These are phyloP conservation scores for Nothophytophthora sp. DNA, from an alignment of 352 stramenopile species.

Conservation along the genomic window DNA sequence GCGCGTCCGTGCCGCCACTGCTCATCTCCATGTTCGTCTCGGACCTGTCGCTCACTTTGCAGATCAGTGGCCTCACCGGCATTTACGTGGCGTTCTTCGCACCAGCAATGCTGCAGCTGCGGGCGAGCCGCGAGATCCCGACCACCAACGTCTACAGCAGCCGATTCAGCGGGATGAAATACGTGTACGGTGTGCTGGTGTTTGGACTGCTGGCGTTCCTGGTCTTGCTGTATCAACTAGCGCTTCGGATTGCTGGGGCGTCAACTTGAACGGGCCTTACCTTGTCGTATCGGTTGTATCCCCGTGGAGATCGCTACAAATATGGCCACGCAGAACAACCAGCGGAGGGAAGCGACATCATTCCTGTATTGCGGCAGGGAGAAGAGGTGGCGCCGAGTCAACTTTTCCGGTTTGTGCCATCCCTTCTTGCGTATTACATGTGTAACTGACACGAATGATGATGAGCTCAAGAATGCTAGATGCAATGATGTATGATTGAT, in stretches of 20 bases:
- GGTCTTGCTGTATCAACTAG: slow-evolving; percentile 64
- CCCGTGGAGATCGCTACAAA: too few species aligned
- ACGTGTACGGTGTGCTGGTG: slow-evolving; percentile 62
- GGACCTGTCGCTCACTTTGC: slow-evolving; percentile 85
- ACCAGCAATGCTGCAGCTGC: slow-evolving; percentile 68
- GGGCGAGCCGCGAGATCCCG: slow-evolving; percentile 49
- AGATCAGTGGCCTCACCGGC: slow-evolving; percentile 79
- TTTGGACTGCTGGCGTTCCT: slow-evolving; percentile 67
- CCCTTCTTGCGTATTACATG: too few species aligned
- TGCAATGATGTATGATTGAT: too few species aligned
- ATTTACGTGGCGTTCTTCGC: slow-evolving; percentile 86
- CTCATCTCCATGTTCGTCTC: slow-evolving; percentile 81
- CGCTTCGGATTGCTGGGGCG: slow-evolving; percentile 32
- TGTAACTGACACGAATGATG: too few species aligned
- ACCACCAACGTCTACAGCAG: slow-evolving; percentile 62
- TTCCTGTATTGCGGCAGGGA: too few species aligned
- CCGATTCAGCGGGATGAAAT: slow-evolving; percentile 52
- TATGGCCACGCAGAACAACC: too few species aligned
- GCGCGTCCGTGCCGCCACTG: slow-evolving; percentile 76
- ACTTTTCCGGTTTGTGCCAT: too few species aligned
- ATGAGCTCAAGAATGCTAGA: too few species aligned
- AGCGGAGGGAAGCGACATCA: too few species aligned
- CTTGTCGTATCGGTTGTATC: too few species aligned
- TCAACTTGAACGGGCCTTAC: background rate
- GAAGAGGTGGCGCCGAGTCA: too few species aligned